Base-by-base conservation (phyloP, 768 basidiomycete genomes). In the Leccinum rimulosum region DNA sequence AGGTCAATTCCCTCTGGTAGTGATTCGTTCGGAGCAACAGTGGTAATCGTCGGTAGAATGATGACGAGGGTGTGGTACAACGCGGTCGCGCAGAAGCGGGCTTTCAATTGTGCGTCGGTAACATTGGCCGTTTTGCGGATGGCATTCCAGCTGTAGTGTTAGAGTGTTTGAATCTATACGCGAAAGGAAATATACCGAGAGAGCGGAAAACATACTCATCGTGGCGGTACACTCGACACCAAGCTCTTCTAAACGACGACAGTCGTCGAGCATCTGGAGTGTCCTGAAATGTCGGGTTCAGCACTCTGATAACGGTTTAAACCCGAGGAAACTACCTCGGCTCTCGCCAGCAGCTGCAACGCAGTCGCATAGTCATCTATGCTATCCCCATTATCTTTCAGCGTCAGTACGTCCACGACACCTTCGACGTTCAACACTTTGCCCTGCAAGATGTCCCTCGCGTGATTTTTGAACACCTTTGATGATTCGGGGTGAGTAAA, bases 191-290 rank as follows among this genome's bases (percentile, higher is more conserved):
- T n/a, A 49, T 8, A 17, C 14, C 0, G 27, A 52, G 48, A 15
- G n/a, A 48, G 25, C 14, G 31, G 50, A 54, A 60, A 52, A 79
- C 88, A 60, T 72, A 96, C 95, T 97, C 84, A 70, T 98, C 94
- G 53, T 92, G 88, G 54, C 89, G 80, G 69, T 91, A 96, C 50
- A 96, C 82, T 31, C 95, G 80, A 36, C 95, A 82, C 95, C 95
- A 98, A 15, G 92, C 80, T 33, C 84, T 85, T 50, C 86, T 80
- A 67, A 91, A 82, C 4, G 91, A 87, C 27, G 89, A 84, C 45
- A 81, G 67, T 69, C 81, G 82, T 51, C 95, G 80, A 33, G 83
- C 82, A 58, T 86, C 84, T 0, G 94, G 93, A 3, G 92, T 67
- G 54, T 82, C 80, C 88, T 93, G n/a, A 35, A 22, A 50, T 12